Base-by-base conservation (phyloP, 2,329 filamentous ascomycete species). In the Bipolaris oryzae region DNA sequence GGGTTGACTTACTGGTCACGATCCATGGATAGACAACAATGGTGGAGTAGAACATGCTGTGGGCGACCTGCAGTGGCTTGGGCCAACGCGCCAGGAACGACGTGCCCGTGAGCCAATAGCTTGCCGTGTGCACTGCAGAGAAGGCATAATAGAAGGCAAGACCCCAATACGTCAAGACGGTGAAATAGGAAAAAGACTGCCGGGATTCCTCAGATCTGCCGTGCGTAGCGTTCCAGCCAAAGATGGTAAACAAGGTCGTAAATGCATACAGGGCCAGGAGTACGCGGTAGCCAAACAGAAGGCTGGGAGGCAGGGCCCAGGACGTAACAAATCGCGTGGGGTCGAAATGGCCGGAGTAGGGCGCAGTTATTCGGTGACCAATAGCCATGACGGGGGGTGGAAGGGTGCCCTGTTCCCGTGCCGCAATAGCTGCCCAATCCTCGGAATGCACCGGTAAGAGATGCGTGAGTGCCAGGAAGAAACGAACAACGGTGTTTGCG, bases 81-180 rank as follows among this genome's bases (percentile, higher is more conserved):
- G 75, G 74, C 77, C 77, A 79, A 15, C 70, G 65, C 6, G 71
- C 66, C 25, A 80, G 62, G 41, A 75, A 71, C 5, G 77, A 66
- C 1, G 59, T 69, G 7, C 77, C 76, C 2, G 71, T 74, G 10
- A 74, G 53, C 69, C 73, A 76, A 77, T 94, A 95, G 45, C 81
- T 82, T 50, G 85, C 78, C 5, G 89, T 92, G 79, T 96, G 91
- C 16, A 85, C 60, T 16, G 88, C 81, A 1, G 89, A 82, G 68
- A 88, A 79, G 54, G 87, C 80, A 73, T 89, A 88, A 81, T 96
- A 96, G 78, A 93, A 94, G 21, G 85, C 87, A 34, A 94, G 78
- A 1, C 90, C 90, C 90, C 90, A 95, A 81, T 89, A 95, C 9
- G 89, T 91, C 56, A 95, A 80, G 69, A 87, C 81, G 25, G 92